Conservation (phyloP, 2,329 filamentous ascomycete genomes). For the Arthrinium puccinioides region DNA sequence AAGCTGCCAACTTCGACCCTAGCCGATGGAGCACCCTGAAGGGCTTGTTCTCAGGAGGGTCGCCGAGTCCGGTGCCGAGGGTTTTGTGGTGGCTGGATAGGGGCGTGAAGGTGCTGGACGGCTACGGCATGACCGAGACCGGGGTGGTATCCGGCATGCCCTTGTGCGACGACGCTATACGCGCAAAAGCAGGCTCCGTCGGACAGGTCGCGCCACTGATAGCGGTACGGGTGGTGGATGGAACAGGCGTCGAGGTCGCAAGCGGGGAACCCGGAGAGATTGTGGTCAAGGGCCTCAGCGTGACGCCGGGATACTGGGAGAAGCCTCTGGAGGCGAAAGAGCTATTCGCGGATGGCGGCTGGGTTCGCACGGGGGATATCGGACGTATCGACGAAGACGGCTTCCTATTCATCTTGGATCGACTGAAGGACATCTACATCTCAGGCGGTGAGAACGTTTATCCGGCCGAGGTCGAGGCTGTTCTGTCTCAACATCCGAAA, state of each 20-base stretch:
- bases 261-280: background rate
- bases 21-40: constrained; percentile 1
- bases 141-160: constrained; percentile 6
- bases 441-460: constrained; percentile 11
- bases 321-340: background rate
- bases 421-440: constrained; percentile 8
- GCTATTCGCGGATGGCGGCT: background rate
- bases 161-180: background rate
- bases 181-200: background rate
- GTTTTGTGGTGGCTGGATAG: constrained; percentile 5
- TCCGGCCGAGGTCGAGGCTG: constrained; percentile 9
- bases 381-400: constrained; percentile 4
- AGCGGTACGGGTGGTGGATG: background rate
- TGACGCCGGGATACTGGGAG: background rate
- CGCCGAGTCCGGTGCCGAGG: constrained; percentile 3
- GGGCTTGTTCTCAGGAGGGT: constrained; percentile 7
- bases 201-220: background rate
- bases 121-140: constrained; percentile 9
- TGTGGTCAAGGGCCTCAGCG: background rate
- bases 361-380: background rate
- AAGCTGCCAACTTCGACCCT: constrained; percentile 2
- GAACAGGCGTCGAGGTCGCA: background rate
- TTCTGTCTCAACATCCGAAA: constrained; percentile 5
- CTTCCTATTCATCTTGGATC: constrained; percentile 7
- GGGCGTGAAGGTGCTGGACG: constrained; percentile 6